Evolutionary conservation across 2,329 filamentous ascomycete species (phyloP), one percentile per base, ranked within the genome.

Genomic region (Pseudogymnoascus sp.): DNA sequence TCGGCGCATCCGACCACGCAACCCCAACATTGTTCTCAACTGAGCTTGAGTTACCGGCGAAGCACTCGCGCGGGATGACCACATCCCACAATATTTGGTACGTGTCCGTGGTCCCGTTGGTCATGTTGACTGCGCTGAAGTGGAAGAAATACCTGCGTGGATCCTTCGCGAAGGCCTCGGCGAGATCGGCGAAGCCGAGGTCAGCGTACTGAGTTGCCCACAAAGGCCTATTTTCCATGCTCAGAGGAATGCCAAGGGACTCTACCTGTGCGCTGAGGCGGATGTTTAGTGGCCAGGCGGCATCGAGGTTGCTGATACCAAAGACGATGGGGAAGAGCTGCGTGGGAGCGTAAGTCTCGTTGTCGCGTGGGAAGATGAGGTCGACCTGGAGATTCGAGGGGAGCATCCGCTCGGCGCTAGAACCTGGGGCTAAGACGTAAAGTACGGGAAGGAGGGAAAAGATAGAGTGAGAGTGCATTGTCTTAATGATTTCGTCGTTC

Each of bases 281-380:
- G 36, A 18, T 12, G n/a, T 39, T 13, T 8, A 39, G n/a, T 8
- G 36, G 36, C 36, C 36, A 39, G n/a, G 8, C 36, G n/a, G n/a
- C 36, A 13, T 33, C 29, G 55, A 25, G 5, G n/a, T 72, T 71
- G 61, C 68, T 67, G 6, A 73, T 33, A 0, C 68, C 71, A 52
- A 72, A 70, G 15, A 73, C 63, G 33, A 73, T 60, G 58, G 72
- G 70, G 60, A 72, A 71, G 3, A 61, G 25, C 10, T 64, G 42
- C 1, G 65, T 61, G 1, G 69, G 69, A 64, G 64, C 67, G 33
- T 72, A 72, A 8, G 69, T 72, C 52, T 68, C 68, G 65, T 73
- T 72, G 62, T 25, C 15, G 42, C 70, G 72, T 1, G 71, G 71
- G 63, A 72, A 73, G 40, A 72, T 63, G 7, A 72, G 31, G 62